Evolutionary conservation across 495 filamentous ascomycete species (phyloP).

Genomic region (Podospora australis): DNA sequence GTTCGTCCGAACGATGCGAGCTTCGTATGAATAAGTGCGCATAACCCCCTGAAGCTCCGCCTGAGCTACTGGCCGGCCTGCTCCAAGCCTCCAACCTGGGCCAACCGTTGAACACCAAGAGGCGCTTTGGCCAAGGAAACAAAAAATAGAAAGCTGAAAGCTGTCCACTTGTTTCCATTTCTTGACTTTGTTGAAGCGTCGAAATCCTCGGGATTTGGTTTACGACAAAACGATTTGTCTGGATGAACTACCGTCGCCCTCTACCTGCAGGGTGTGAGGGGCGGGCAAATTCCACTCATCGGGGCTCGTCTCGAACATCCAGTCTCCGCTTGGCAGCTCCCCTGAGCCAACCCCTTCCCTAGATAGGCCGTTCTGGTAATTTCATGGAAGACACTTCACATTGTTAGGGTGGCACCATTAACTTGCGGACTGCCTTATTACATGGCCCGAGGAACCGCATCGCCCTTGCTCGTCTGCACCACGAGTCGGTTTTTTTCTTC

Average conservation of each 20-base stretch:
- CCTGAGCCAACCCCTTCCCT: constrained; percentile 18
- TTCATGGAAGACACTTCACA: constrained; percentile 19
- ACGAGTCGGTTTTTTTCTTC: too few species aligned
- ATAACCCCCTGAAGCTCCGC: background rate
- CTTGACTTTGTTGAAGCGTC: too few species aligned
- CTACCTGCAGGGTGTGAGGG: background rate
- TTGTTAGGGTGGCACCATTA: constrained; percentile 25
- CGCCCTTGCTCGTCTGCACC: too few species aligned
- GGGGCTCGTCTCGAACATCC: background rate
- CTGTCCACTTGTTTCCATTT: too few species aligned
- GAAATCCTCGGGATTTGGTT: background rate
- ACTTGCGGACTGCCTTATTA: too few species aligned
- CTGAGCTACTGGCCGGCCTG: background rate
- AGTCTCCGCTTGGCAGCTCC: constrained; percentile 15
- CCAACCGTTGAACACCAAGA: background rate
- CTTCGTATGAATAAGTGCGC: too few species aligned
- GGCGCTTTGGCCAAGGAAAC: background rate
- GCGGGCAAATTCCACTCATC: too few species aligned
- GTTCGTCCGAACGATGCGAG: too few species aligned
- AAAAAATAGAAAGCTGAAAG: background rate
- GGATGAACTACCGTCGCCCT: background rate
- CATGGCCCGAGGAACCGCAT: too few species aligned
- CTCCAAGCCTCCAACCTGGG: background rate
- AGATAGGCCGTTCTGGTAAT: constrained; percentile 24
- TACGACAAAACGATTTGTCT: background rate